Conservation (phyloP, 257 asterid species). For the Eustoma russellianum region DNA sequence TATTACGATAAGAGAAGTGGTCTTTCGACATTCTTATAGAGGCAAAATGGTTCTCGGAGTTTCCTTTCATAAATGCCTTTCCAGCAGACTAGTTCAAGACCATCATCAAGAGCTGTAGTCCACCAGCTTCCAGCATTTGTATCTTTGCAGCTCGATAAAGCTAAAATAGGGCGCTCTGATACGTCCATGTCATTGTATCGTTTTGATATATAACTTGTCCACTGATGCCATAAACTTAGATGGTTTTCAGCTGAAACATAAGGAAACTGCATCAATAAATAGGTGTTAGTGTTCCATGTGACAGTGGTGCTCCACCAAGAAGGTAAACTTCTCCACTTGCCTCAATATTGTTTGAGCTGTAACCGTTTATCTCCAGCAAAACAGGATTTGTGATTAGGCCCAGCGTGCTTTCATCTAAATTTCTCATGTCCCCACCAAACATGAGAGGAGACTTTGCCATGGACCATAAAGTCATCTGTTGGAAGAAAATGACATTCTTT, state of each 20-base stretch:
- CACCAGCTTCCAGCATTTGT: slow-evolving; percentile 61
- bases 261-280: slow-evolving; percentile 47
- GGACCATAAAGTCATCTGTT: slow-evolving; percentile 92
- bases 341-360: slow-evolving; percentile 81
- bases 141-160: slow-evolving; percentile 62
- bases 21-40: slow-evolving; percentile 35
- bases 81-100: slow-evolving; percentile 74
- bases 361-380: slow-evolving; percentile 66
- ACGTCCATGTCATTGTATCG: slow-evolving; percentile 6
- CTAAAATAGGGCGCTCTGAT: slow-evolving; percentile 22
- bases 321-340: slow-evolving; percentile 30
- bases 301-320: background rate
- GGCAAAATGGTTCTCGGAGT: slow-evolving; percentile 45
- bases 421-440: slow-evolving; percentile 96
- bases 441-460: slow-evolving; percentile 87
- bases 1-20: slow-evolving; percentile 41
- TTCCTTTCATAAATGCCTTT: slow-evolving; percentile 26
- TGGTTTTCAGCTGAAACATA: slow-evolving; percentile 25
- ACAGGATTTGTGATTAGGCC: slow-evolving; percentile 71
- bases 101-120: slow-evolving; percentile 30
- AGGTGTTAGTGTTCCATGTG: slow-evolving; percentile 12
- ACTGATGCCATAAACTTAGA: slow-evolving; percentile 1
- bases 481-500: background rate
- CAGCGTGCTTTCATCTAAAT: slow-evolving; percentile 43
- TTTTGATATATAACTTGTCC: slow-evolving; percentile 3